phyloP scores from a whole-genome alignment of 805 yeast genomes.

The Dipodascus geniculatus region DNA sequence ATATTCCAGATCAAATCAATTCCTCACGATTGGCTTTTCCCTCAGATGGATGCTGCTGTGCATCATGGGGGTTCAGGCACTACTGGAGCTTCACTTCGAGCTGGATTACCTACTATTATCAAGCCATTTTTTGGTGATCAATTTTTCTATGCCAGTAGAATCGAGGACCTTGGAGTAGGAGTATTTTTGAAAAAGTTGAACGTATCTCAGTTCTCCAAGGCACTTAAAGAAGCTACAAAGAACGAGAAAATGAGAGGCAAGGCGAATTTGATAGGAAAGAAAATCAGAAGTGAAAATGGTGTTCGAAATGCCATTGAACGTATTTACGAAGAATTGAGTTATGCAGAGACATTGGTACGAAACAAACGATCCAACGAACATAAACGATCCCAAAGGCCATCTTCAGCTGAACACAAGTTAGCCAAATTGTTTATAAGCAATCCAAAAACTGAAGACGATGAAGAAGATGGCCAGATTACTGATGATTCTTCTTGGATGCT shows the following conservation, averaged over 20 bases:
- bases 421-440: not conserved
- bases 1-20: conserved; percentile 59
- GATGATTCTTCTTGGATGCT: not conserved
- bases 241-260: conserved; percentile 55
- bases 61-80: conserved; percentile 98
- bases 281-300: conserved; percentile 67
- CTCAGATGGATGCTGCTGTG: conserved; percentile 82
- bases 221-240: conserved; percentile 55
- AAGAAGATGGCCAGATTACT: not conserved
- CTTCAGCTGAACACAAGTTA: not conserved
- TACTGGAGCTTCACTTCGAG: conserved; percentile 80
- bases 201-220: conserved; percentile 48
- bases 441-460: not conserved
- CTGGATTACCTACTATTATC: conserved; percentile 80
- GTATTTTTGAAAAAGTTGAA: conserved; percentile 58
- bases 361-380: no score
- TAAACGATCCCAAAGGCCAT: not conserved
- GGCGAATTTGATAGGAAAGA: conserved; percentile 51
- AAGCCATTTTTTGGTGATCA: conserved; percentile 97
- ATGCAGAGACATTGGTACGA: conserved; percentile 42
- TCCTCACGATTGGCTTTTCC: conserved; percentile 93
- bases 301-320: conserved; percentile 63
- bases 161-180: conserved; percentile 86
- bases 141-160: conserved; percentile 77
- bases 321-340: conserved; percentile 71